Percentiles rank a stretch among this genome's conserved stretches.
Conservation (phyloP, 257 asterid species). For the Fraxinus cuspidata region DNA sequence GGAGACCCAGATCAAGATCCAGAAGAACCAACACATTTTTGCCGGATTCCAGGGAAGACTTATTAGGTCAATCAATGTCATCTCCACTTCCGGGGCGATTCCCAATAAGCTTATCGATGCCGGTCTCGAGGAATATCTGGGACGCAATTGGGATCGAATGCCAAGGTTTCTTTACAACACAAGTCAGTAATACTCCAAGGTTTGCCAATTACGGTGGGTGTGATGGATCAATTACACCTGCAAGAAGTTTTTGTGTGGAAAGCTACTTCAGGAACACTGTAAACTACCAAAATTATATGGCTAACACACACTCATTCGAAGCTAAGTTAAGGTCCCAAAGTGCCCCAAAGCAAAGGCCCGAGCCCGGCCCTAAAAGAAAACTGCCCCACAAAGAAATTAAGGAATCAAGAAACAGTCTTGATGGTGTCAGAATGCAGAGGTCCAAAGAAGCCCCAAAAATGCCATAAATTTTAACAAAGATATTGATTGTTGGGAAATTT, state of each 20-base stretch:
- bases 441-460: slow-evolving; percentile 59
- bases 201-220: slow-evolving; percentile 33
- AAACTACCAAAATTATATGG: slow-evolving; percentile 67
- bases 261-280: slow-evolving; percentile 34
- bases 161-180: slow-evolving; percentile 47
- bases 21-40: slow-evolving; percentile 47
- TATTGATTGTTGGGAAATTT: too few relatives aligned
- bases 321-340: slow-evolving; percentile 79
- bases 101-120: slow-evolving; percentile 17
- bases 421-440: slow-evolving; percentile 69
- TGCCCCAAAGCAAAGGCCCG: slow-evolving; percentile 79
- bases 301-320: slow-evolving; percentile 71
- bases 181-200: slow-evolving; percentile 66
- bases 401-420: slow-evolving; percentile 62
- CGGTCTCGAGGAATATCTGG: slow-evolving; percentile 29
- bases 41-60: slow-evolving; percentile 35
- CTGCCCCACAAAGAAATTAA: slow-evolving; percentile 48
- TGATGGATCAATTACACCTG: slow-evolving; percentile 38
- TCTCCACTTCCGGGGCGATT: slow-evolving; percentile 31
- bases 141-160: slow-evolving; percentile 36
- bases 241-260: slow-evolving; percentile 50
- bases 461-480: slow-evolving; percentile 49
- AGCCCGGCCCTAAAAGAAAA: slow-evolving; percentile 42
- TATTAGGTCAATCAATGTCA: slow-evolving; percentile 28
- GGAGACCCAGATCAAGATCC: slow-evolving; percentile 55